Base-by-base conservation (phyloP, 177 flowering plant genomes). In the Vitis hybrid region DNA sequence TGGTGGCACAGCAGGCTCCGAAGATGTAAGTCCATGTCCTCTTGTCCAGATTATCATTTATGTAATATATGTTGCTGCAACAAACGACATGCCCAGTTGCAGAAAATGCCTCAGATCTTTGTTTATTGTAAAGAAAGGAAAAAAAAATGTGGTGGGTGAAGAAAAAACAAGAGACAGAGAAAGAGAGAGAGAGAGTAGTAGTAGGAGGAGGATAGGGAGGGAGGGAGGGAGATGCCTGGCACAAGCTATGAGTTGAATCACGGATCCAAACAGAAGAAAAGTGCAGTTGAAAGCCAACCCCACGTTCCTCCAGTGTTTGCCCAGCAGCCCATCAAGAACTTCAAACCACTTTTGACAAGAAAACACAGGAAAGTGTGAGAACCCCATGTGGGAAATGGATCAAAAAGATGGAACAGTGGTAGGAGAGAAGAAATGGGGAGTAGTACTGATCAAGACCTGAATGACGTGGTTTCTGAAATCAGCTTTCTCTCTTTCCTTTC, bases 21-120 rank as follows among this genome's bases (percentile, higher is more conserved):
- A 94, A 94, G 53, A 94, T 93, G 84, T 94, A 94, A 1, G 98
- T 94, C 99, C 98, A 94, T 1, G 99, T 95, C 64, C 99, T 91
- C 90, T 95, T 95, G 92, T 95, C 99, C 77, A 95, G 78, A 77
- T 93, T 87, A 57, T 95, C 99, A 78, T 95, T 95, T 81, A 95
- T 89, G 87, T 95, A 95, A 58, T 95, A 95, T 68, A 95, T 95
- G 75, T 95, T 95, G 86, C 99, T 95, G 98, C 86, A 76, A 49
- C 12, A 46, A 72, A 65, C 76, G 62, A 48, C 46, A 41, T 35
- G 30, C 61, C 72, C 69, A 64, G 20, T 61, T 58, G 41, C 54
- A 61, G 41, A 65, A 68, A 55, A 49, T 3, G 54, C 46, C 9
- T 65, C 46, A 65, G 49, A 64, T 56, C 18, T 67, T 41, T 32